These are phyloP conservation scores for Tubosaeta sp. DNA, from an alignment of 768 basidiomycete genomes.

Conservation along the genomic window DNA sequence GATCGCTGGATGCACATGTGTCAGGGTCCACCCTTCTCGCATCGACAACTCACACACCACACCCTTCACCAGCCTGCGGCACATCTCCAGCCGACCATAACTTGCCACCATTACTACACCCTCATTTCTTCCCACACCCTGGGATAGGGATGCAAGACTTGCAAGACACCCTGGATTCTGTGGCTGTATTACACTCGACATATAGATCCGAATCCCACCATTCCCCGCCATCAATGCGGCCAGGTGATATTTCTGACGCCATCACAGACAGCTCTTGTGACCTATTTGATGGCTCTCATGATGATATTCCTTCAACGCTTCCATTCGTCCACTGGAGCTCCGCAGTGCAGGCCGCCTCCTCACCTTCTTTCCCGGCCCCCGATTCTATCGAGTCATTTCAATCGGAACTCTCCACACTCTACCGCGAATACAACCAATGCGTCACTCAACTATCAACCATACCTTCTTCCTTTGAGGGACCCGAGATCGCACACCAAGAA, in stretches of 20 bases:
- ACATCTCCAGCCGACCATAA: slow-evolving; percentile 4
- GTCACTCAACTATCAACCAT: slow-evolving; percentile 42
- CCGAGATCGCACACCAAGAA: slow-evolving; percentile 9
- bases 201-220: slow-evolving; percentile 17
- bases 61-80: slow-evolving; percentile 7
- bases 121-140: slow-evolving; percentile 12
- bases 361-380: slow-evolving; percentile 1
- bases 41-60: slow-evolving; percentile 3
- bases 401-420: slow-evolving; percentile 42
- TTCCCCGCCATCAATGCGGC: slow-evolving; percentile 7
- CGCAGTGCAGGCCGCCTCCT: slow-evolving; percentile 14
- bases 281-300: slow-evolving; percentile 13
- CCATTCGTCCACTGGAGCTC: slow-evolving; percentile 25
- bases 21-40: slow-evolving; percentile 15
- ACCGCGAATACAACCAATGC: slow-evolving; percentile 46
- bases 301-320: slow-evolving; percentile 12
- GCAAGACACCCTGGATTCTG: slow-evolving; percentile 9
- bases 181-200: slow-evolving; percentile 1
- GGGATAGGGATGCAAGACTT: slow-evolving; percentile 10
- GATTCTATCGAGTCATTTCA: slow-evolving; percentile 31
- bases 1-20: slow-evolving; percentile 10
- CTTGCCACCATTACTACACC: slow-evolving; percentile 1
- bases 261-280: slow-evolving; percentile 5
- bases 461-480: slow-evolving; percentile 25
- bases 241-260: slow-evolving; percentile 1